Base-by-base conservation (phyloP, 257 asterid species). In the Datura wrightii region DNA sequence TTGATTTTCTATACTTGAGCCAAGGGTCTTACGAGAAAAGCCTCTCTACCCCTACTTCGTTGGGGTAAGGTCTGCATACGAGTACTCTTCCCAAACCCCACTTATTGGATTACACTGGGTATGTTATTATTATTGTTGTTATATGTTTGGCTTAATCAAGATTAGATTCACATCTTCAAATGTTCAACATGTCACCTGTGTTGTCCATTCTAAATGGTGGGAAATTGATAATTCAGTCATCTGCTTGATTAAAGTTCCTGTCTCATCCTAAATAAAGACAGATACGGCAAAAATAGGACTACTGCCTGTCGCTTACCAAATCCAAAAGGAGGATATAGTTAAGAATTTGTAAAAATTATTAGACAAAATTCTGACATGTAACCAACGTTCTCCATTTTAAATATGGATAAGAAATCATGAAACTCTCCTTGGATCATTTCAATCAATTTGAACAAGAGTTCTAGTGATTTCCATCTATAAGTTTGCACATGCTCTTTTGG, bases 381-480 rank as follows among this genome's bases (percentile, higher is more conserved):
- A 11, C 46, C 76, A 8, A 5, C 4, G 0, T 37, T 15, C 24
- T 14, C 16, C 48, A 14, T 37, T 66, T 48, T 37, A 36, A 36
- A 11, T 65, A 65, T 65, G 39, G 72, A 41, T 65, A 34, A 65
- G 72, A 65, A 65, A 34, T 34, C 72, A 1, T 65, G n/a, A n/a
- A n/a, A n/a, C n/a, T n/a, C n/a, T n/a, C n/a, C n/a, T n/a, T n/a
- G n/a, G n/a, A n/a, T n/a, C 53, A 39, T 39, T 39, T 69, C 53
- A 16, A 34, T 41, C 79, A 69, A 69, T 69, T 15, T 69, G 79
- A 55, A 69, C 79, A 16, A 7, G 79, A 39, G 79, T 69, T 39
- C 79, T 69, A 39, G 53, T 66, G 24, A 37, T 36, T 66, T 66
- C 44, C n/a, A 2, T 67, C 76, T 50, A 67, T 67, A 37, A 37